phyloP scores from a whole-genome alignment of 2,329 filamentous ascomycete genomes.

The Diaporthe ampelina region DNA sequence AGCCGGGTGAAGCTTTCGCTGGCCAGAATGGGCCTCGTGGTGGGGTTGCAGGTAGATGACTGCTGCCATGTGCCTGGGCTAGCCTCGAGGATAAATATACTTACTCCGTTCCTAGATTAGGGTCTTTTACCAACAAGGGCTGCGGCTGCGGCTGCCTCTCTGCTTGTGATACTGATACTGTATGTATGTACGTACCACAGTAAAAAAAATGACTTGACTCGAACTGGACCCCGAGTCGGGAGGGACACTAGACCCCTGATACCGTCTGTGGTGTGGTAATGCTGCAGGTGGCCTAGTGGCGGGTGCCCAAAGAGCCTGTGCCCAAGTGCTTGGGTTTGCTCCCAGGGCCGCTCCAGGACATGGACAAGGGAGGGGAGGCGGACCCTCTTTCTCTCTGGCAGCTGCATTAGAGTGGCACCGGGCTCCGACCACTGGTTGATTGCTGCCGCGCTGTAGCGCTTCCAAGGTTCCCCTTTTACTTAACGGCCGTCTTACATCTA shows the following conservation, averaged over 20 bases:
- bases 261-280: too few relatives aligned
- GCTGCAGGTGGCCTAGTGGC: constrained; percentile 24
- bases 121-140: too few relatives aligned
- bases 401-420: constrained; percentile 30
- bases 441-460: constrained; percentile 10
- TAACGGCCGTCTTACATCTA: constrained; percentile 24
- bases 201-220: neutral
- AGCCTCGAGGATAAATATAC: neutral
- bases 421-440: constrained; percentile 19
- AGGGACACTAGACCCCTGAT: neutral
- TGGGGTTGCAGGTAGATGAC: constrained; percentile 2
- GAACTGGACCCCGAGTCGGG: constrained; percentile 15
- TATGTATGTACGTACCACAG: too few relatives aligned
- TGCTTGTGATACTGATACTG: too few relatives aligned
- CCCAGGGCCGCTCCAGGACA: constrained; percentile 9
- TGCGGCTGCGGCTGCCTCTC: too few relatives aligned
- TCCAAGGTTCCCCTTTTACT: constrained; percentile 32
- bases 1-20: neutral
- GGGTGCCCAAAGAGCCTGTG: constrained; percentile 14
- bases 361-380: constrained; percentile 15
- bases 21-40: neutral
- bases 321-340: constrained; percentile 4
- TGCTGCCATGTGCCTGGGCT: constrained; percentile 9
- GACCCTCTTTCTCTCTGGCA: constrained; percentile 30
- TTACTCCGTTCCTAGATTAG: too few relatives aligned